These are phyloP conservation scores for Triticum turgidum DNA, from an alignment of 176 grass and related monocot species.

Conservation along the genomic window DNA sequence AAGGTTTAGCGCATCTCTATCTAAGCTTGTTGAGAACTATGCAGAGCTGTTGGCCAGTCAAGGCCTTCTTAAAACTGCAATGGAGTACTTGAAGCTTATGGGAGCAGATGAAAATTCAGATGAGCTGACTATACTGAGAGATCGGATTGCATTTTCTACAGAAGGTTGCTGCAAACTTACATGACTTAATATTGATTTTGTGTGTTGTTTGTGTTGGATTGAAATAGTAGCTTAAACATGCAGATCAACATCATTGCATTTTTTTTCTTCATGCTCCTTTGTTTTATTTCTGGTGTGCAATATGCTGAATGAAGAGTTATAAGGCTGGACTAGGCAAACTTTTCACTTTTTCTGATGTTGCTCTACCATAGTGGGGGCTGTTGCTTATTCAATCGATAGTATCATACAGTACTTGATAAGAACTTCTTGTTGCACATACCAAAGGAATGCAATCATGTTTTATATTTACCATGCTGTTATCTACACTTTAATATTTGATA, in stretches of 20 bases:
- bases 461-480: background rate
- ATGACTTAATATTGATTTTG: slow-evolving; percentile 11
- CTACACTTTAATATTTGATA: slow-evolving; percentile 14
- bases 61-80: slow-evolving; percentile 94
- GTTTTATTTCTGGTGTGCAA: background rate
- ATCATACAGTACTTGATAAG: background rate
- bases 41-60: slow-evolving; percentile 94
- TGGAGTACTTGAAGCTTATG: slow-evolving; percentile 95
- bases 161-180: slow-evolving; percentile 42
- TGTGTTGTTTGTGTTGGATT: slow-evolving; percentile 4
- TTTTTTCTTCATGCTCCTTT: background rate
- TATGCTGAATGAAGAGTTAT: background rate
- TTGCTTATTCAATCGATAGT: background rate
- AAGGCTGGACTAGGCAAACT: background rate
- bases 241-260: background rate
- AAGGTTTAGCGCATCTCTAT: slow-evolving; percentile 72
- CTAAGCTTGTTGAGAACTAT: slow-evolving; percentile 97
- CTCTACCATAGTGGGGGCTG: background rate
- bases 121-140: slow-evolving; percentile 88
- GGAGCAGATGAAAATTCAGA: slow-evolving; percentile 79
- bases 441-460: background rate
- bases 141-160: slow-evolving; percentile 71
- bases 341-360: background rate
- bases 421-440: background rate
- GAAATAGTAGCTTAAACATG: background rate